A percentile compares a stretch with the other conserved stretches of the same genome.
phyloP scores from a whole-genome alignment of 1,139 yeast genomes.

The Taphrina pruni region DNA sequence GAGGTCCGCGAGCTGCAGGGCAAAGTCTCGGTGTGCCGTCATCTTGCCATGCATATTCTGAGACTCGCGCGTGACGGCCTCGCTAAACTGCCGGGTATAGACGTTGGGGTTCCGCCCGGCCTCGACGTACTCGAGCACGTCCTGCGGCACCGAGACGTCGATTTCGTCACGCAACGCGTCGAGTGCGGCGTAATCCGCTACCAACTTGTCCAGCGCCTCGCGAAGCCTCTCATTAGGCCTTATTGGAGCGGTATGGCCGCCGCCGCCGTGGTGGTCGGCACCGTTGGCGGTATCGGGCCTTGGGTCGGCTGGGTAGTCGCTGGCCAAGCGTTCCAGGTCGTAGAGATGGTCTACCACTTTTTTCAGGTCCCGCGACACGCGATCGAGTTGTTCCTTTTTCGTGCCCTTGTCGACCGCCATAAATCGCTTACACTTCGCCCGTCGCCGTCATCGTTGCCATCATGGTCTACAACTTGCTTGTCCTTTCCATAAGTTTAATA shows the following conservation, averaged over 20 bases:
- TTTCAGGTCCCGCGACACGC: constrained; percentile 10
- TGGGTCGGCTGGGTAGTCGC: constrained; percentile 25
- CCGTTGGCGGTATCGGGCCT: too few species aligned
- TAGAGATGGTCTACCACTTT: constrained; percentile 2
- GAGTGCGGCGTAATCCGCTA: constrained; percentile 6
- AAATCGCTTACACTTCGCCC: too few species aligned
- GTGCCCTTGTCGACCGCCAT: background rate
- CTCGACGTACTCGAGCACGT: constrained; percentile 57
- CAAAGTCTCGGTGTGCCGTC: constrained; percentile 52
- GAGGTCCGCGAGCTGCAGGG: constrained; percentile 48
- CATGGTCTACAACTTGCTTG: too few species aligned
- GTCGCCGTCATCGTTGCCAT: too few species aligned
- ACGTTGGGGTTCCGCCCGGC: constrained; percentile 97
- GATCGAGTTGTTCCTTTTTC: constrained; percentile 3
- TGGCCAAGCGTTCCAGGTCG: constrained; percentile 14
- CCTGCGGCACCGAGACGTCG: constrained; percentile 23
- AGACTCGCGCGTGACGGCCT: constrained; percentile 84
- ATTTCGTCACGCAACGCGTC: background rate
- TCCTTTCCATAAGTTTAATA: too few species aligned
- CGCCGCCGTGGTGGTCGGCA: too few species aligned
- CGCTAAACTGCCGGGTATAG: constrained; percentile 93
- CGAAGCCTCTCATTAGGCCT: background rate
- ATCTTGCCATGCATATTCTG: constrained; percentile 85
- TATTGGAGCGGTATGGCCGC: too few species aligned
- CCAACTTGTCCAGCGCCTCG: constrained; percentile 5